Evolutionary conservation across 345 rosid genomes (phyloP).

Genomic region (Salix purpurea): DNA sequence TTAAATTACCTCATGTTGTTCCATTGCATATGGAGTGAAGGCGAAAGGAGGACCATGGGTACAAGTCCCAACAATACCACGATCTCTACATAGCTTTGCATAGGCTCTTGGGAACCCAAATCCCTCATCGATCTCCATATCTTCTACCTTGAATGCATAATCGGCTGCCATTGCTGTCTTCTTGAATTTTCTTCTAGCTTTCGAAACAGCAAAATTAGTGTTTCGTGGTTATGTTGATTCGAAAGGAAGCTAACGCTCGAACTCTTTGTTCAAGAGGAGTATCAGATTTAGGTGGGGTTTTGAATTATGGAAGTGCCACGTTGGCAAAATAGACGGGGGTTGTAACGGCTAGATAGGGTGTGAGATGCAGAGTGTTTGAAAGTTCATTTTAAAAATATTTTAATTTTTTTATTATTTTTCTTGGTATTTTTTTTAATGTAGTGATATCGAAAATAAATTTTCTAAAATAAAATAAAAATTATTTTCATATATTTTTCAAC

Average conservation of each 20-base stretch:
- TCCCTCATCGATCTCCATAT: slow-evolving; percentile 54
- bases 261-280: slow-evolving; percentile 3
- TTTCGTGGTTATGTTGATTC: not conserved
- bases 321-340: not conserved
- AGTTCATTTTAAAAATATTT: too few relatives aligned
- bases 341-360: slow-evolving; percentile 20
- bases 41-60: slow-evolving; percentile 70
- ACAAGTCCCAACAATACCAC: slow-evolving; percentile 27
- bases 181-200: not conserved
- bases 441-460: too few relatives aligned
- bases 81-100: slow-evolving; percentile 60
- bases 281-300: not conserved
- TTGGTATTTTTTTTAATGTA: too few relatives aligned
- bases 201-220: not conserved
- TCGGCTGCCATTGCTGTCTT: slow-evolving; percentile 31
- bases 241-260: slow-evolving; percentile 20
- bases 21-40: slow-evolving; percentile 57
- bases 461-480: too few relatives aligned
- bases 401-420: too few relatives aligned
- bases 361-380: too few relatives aligned
- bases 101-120: slow-evolving; percentile 79
- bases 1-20: slow-evolving; percentile 49
- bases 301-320: slow-evolving; percentile 18
- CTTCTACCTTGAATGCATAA: slow-evolving; percentile 45
- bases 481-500: too few relatives aligned